These are phyloP conservation scores for Starmerella etchellsii DNA, from an alignment of 805 yeast species.

Conservation along the genomic window DNA sequence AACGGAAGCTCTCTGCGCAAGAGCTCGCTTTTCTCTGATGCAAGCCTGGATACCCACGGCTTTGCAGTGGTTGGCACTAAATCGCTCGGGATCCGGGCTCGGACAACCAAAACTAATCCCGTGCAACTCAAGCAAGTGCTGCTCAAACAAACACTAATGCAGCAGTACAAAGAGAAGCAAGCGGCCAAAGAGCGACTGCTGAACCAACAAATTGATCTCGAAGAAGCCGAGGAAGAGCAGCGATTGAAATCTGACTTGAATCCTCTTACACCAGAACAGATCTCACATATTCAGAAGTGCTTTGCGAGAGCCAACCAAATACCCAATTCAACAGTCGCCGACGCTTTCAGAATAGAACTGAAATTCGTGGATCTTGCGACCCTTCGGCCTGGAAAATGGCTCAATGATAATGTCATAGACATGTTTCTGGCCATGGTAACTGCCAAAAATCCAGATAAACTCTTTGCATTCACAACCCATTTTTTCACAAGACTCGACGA, in stretches of 20 bases:
- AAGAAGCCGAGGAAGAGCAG: constrained; percentile 1
- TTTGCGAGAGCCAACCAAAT: constrained; percentile 53
- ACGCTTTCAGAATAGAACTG: constrained; percentile 60
- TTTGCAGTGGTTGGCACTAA: constrained; percentile 7
- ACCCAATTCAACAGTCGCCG: constrained; percentile 60
- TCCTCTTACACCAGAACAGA: constrained; percentile 1
- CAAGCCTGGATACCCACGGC: not conserved
- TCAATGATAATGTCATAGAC: constrained; percentile 84
- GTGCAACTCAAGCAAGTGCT: constrained; percentile 1
- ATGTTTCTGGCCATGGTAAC: constrained; percentile 44
- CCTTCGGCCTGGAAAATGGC: constrained; percentile 60
- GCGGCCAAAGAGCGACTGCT: constrained; percentile 9
- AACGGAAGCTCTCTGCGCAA: too few relatives aligned
- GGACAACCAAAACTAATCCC: not conserved
- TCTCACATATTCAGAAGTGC: constrained; percentile 36
- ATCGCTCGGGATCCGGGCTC: not conserved
- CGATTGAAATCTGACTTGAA: not conserved
- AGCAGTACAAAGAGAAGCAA: constrained; percentile 2
- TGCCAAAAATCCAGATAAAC: constrained; percentile 31
- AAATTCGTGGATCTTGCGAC: constrained; percentile 59
- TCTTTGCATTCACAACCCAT: constrained; percentile 75
- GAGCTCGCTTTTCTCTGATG: too few relatives aligned
- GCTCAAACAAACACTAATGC: constrained; percentile 5
- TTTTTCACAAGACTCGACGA: constrained; percentile 60
- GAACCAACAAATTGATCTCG: constrained; percentile 4